Conservation (phyloP, 1,139 yeast species). For the Blastobotrys arbuscula region DNA sequence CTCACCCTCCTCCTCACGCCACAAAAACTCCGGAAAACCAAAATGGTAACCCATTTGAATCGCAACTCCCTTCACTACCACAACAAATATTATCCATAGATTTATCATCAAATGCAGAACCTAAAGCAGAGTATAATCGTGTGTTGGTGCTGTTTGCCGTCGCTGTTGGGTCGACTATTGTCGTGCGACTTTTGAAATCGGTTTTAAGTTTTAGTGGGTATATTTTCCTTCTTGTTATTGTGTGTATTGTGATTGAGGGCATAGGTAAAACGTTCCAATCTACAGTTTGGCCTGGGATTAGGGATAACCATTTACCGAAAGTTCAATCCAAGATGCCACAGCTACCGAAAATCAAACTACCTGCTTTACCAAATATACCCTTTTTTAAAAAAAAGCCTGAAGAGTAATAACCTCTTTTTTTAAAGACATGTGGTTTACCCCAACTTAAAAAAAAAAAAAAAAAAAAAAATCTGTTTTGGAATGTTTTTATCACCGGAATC, state of each 20-base stretch:
- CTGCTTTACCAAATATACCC: conserved; percentile 6
- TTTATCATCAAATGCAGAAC: neutral
- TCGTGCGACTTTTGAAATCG: conserved; percentile 4
- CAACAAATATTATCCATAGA: neutral
- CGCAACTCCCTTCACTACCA: neutral
- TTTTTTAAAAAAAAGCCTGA: conserved; percentile 7
- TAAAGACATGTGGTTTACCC: too few relatives aligned
- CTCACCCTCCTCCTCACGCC: neutral
- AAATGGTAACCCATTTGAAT: neutral
- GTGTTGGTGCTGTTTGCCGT: conserved; percentile 3
- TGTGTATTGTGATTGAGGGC: neutral
- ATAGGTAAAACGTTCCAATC: neutral
- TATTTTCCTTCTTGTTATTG: neutral
- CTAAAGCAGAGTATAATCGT: conserved; percentile 1
- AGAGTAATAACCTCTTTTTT: too few relatives aligned
- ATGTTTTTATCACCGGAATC: too few relatives aligned
- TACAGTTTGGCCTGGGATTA: conserved; percentile 5
- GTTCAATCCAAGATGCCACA: conserved; percentile 3
- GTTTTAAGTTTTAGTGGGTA: conserved; percentile 1
- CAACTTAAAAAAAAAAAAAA: too few relatives aligned
- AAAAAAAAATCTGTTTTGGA: too few relatives aligned
- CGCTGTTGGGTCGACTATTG: conserved; percentile 8
- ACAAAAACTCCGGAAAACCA: neutral
- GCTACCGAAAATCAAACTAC: neutral
- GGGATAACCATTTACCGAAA: neutral